phyloP scores from a whole-genome alignment of 2,329 filamentous ascomycete genomes.

The Sphaerulina populicola region DNA sequence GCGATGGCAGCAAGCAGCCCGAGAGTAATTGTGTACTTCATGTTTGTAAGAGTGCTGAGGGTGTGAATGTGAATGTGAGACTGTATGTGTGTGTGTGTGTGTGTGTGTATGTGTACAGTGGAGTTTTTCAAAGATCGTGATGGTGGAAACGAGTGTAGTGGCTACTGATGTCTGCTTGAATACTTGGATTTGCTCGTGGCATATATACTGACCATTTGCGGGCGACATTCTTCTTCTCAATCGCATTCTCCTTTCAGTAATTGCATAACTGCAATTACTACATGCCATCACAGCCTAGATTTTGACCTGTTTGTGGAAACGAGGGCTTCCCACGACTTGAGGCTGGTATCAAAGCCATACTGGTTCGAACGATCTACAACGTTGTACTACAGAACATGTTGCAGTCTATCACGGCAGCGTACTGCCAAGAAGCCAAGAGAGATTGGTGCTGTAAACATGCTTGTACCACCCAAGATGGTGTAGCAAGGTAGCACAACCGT shows the following conservation, averaged over 20 bases:
- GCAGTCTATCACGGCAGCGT: background rate
- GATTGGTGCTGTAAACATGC: background rate
- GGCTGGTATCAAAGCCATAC: background rate
- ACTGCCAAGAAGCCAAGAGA: background rate
- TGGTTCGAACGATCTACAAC: background rate
- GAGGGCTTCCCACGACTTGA: background rate
- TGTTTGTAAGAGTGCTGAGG: background rate
- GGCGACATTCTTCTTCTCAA: background rate
- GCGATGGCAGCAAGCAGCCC: constrained; percentile 12
- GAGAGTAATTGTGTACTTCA: constrained; percentile 7
- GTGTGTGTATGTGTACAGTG: background rate
- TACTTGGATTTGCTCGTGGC: background rate
- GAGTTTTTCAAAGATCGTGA: background rate
- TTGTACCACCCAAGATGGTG: background rate
- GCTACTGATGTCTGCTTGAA: background rate
- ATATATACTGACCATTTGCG: background rate
- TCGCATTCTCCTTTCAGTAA: background rate
- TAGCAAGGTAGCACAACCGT: background rate
- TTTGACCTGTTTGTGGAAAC: background rate
- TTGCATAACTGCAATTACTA: background rate
- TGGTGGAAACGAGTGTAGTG: constrained; percentile 2
- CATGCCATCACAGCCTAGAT: background rate
- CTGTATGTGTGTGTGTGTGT: background rate
- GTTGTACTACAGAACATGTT: background rate
- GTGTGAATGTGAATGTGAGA: background rate